Conservation (phyloP, 441 rosid genomes). For the Adansonia madagascariensis region DNA sequence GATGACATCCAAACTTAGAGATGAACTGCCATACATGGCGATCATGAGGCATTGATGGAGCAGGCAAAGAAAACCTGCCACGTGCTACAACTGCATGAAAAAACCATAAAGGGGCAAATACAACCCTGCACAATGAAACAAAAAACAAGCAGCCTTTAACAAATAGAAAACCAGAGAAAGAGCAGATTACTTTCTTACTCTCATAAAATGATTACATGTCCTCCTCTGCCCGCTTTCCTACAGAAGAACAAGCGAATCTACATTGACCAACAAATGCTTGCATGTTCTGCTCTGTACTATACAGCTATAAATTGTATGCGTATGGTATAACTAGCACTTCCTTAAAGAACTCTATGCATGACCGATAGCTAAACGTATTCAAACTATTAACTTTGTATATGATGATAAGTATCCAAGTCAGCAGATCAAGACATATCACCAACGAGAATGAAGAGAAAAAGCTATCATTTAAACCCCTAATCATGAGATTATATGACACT, state of each 20-base stretch:
- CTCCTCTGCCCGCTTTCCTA: background rate
- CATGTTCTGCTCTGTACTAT: background rate
- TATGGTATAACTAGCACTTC: background rate
- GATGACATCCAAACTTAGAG: conserved; percentile 13
- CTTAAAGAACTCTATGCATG: background rate
- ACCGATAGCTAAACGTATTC: background rate
- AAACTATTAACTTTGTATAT: conserved; percentile 15
- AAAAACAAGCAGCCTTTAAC: conserved; percentile 13
- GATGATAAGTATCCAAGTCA: conserved; percentile 36
- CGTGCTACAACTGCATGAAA: conserved; percentile 66
- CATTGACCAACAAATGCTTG: conserved; percentile 3
- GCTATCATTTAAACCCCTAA: background rate
- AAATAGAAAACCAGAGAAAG: conserved; percentile 19
- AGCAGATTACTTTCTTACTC: background rate
- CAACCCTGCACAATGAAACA: conserved; percentile 48
- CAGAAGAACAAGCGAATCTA: background rate
- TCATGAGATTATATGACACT: background rate
- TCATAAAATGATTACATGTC: background rate
- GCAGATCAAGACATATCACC: background rate
- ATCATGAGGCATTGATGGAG: conserved; percentile 70
- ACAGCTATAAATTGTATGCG: background rate
- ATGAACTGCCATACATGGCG: conserved; percentile 46
- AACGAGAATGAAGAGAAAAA: background rate
- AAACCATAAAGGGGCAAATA: conserved; percentile 52
- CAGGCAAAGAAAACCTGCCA: conserved; percentile 71